Evolutionary conservation across 2,329 filamentous ascomycete species (phyloP).

Genomic region (Exophiala calicioides): DNA sequence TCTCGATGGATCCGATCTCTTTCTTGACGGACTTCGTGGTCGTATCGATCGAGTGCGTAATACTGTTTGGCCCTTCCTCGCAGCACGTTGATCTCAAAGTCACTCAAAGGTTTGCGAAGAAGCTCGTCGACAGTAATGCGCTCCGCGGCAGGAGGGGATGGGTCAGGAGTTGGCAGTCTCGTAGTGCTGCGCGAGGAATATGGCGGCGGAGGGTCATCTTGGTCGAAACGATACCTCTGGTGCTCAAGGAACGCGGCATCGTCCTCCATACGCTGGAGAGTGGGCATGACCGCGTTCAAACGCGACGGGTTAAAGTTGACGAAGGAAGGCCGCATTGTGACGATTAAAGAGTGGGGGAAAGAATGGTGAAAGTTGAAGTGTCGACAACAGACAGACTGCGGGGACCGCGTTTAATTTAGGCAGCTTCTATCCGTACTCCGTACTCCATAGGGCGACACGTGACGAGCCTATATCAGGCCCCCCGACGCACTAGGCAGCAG

Average conservation of each 20-base stretch:
- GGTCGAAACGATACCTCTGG: constrained; percentile 6
- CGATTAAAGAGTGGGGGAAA: neutral
- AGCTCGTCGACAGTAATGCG: constrained; percentile 8
- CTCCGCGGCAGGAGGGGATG: neutral
- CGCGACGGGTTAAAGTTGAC: constrained; percentile 9
- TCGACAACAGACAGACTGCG: too few relatives aligned
- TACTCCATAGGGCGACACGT: too few relatives aligned
- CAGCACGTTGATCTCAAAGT: constrained; percentile 3
- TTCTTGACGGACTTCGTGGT: constrained; percentile 4
- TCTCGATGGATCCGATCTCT: neutral
- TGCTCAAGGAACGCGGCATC: constrained; percentile 9
- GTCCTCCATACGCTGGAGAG: constrained; percentile 11
- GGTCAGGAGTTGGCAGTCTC: constrained; percentile 4
- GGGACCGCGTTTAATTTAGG: too few relatives aligned
- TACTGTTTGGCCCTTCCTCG: neutral
- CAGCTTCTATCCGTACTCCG: too few relatives aligned
- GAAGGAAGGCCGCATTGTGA: constrained; percentile 2
- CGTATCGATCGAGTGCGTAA: neutral
- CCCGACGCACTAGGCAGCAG: too few relatives aligned
- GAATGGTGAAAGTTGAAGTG: too few relatives aligned
- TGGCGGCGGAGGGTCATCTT: constrained; percentile 7
- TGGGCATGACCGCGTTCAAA: constrained; percentile 11
- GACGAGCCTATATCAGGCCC: too few relatives aligned
- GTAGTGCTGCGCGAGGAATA: constrained; percentile 6
- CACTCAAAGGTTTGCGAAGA: constrained; percentile 9